Evolutionary conservation across 805 yeast species (phyloP), one percentile per base, ranked within the genome.

Genomic region (Saccharomycodes ludwigii): DNA sequence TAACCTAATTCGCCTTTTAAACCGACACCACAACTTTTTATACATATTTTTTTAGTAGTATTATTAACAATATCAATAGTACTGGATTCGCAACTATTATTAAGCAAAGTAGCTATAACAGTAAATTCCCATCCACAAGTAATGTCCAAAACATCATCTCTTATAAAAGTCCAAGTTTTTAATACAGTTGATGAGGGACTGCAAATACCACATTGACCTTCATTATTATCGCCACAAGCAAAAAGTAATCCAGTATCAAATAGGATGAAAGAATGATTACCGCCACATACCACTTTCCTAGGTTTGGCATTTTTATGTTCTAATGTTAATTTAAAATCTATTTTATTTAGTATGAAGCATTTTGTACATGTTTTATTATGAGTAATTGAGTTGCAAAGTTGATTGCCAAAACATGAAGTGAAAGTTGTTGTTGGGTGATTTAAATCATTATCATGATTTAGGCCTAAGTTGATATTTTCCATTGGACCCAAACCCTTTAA

Each of bases 81-180:
- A 52, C 53, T 32, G 64, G 58, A 0, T 48, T 30, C 0, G 24
- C 33, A 26, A 63, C 58, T 0, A 76, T 63, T 3, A 79, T 51
- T 0, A n/a, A 3, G 10, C 12, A 25, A 16, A 15, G n/a, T n/a
- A 11, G 19, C 28, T 16, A 25, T 14, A 25, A 79, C 53, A 0
- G 79, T 63, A 43, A 61, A 81, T 38, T 76, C 88, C 93, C 94
- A 88, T 1, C 95, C 94, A 25, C 88, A 76, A 3, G 73, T 60
- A 1, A 71, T 63, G 33, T 63, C 59, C 17, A 40, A 15, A 48
- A 72, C 79, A 64, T 1, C 37, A 24, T 3, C 30, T 10, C 0
- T 46, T 56, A 2, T 35, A 34, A 14, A 50, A 41, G 2, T 30
- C 14, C 11, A 47, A 46, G 19, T 46, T 33, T 21, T 24, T 20